Conservation (phyloP, 148 eudicot genomes). For the Fagopyrum tataricum region DNA sequence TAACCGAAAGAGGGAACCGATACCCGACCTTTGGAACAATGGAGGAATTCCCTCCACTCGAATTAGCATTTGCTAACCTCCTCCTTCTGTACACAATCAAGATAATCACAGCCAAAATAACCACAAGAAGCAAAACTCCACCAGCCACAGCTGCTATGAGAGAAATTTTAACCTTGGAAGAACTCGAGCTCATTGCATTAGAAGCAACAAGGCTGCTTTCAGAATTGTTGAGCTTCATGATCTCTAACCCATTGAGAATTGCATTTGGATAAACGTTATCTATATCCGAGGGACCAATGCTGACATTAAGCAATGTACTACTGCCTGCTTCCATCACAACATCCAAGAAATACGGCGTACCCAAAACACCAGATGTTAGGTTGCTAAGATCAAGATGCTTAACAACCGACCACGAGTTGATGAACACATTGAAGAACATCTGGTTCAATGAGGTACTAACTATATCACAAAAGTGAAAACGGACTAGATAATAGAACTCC, state of each 20-base stretch:
- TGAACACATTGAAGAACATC: constrained; percentile 58
- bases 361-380: constrained; percentile 22
- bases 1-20: constrained; percentile 53
- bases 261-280: constrained; percentile 54
- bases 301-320: constrained; percentile 34
- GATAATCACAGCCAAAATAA: constrained; percentile 15
- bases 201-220: constrained; percentile 42
- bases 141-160: constrained; percentile 48
- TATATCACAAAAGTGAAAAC: constrained; percentile 86
- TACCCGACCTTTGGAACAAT: constrained; percentile 50
- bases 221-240: constrained; percentile 75
- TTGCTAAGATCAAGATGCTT: constrained; percentile 44
- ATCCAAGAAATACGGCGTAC: constrained; percentile 54
- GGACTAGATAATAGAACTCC: constrained; percentile 74
- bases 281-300: constrained; percentile 57
- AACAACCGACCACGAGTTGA: constrained; percentile 41
- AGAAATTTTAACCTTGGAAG: constrained; percentile 37
- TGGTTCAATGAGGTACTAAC: constrained; percentile 40
- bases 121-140: constrained; percentile 23
- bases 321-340: constrained; percentile 36
- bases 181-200: constrained; percentile 16
- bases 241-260: constrained; percentile 77
- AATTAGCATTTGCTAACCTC: constrained; percentile 31
- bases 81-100: constrained; percentile 30
- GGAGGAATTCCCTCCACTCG: constrained; percentile 40